phyloP scores from a whole-genome alignment of 2,329 filamentous ascomycete genomes.

The Fusarium abutilonis region DNA sequence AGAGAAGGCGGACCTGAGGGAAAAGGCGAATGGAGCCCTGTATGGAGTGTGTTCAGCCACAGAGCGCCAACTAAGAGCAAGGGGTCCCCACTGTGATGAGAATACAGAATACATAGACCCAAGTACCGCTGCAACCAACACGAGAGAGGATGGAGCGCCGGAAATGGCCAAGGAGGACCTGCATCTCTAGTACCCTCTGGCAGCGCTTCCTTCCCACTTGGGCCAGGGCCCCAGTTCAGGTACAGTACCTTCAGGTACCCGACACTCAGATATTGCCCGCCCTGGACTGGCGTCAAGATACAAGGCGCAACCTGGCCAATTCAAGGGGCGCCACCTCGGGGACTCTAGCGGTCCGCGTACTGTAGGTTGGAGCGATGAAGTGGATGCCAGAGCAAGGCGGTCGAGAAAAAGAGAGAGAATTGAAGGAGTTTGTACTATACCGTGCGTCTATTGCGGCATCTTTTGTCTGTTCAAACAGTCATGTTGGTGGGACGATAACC shows the following conservation, averaged over 20 bases:
- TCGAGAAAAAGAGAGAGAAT: background rate
- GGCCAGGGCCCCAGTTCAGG: conserved; percentile 27
- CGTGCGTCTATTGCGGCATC: conserved; percentile 10
- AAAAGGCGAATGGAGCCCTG: conserved; percentile 35
- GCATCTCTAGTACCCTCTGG: conserved; percentile 26
- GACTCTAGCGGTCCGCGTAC: conserved; percentile 24
- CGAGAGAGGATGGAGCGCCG: conserved; percentile 18
- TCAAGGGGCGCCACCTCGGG: conserved; percentile 37
- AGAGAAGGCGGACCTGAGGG: conserved; percentile 37
- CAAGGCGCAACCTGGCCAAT: conserved; percentile 13
- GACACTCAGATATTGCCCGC: conserved; percentile 5
- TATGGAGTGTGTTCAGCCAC: conserved; percentile 43
- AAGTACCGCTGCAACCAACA: conserved; percentile 36
- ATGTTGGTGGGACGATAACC: background rate
- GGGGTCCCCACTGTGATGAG: conserved; percentile 37
- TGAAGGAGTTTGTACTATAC: background rate
- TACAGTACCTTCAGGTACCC: conserved; percentile 13
- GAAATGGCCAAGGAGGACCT: conserved; percentile 39
- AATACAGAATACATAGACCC: conserved; percentile 17
- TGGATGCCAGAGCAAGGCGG: conserved; percentile 28
- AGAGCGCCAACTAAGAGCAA: conserved; percentile 37
- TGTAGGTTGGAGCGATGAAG: conserved; percentile 22
- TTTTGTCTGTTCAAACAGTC: background rate
- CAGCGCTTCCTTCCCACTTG: conserved; percentile 31
- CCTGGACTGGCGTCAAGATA: conserved; percentile 14